Conservation (phyloP, 768 basidiomycete genomes). For the Naganishia friedmannii region DNA sequence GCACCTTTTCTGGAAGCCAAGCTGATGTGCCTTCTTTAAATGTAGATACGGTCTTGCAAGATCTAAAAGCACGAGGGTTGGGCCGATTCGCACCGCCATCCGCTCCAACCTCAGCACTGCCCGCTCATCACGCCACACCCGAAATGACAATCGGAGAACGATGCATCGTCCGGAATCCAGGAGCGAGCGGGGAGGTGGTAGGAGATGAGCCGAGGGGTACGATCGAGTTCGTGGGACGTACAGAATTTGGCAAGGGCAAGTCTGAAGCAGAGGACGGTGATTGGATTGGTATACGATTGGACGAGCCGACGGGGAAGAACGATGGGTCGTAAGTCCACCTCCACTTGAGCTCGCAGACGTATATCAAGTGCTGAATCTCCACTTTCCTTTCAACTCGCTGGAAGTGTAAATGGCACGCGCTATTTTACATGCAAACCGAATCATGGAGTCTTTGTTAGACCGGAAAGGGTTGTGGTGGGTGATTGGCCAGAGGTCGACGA, state of each 20-base stretch:
- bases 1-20: slow-evolving; percentile 2
- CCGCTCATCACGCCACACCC: slow-evolving; percentile 18
- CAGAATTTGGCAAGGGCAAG: slow-evolving; percentile 65
- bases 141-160: slow-evolving; percentile 20
- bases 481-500: slow-evolving; percentile 80
- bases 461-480: slow-evolving; percentile 75
- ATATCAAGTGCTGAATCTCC: neutral
- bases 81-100: slow-evolving; percentile 69
- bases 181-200: neutral
- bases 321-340: slow-evolving; percentile 75
- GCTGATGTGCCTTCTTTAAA: slow-evolving; percentile 8
- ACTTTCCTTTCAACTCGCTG: neutral
- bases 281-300: slow-evolving; percentile 92
- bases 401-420: slow-evolving; percentile 74
- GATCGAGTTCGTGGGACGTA: slow-evolving; percentile 78
- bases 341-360: neutral
- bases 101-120: slow-evolving; percentile 30
- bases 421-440: slow-evolving; percentile 78
- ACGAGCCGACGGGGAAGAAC: slow-evolving; percentile 93
- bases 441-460: slow-evolving; percentile 80
- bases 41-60: slow-evolving; percentile 83
- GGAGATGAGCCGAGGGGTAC: slow-evolving; percentile 75
- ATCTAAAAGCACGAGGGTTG: slow-evolving; percentile 79
- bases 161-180: slow-evolving; percentile 23
- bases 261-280: slow-evolving; percentile 53